A percentile compares a stretch with the other conserved stretches of the same genome.
Evolutionary conservation across 441 rosid species (phyloP).

Genomic region (Euphorbia celastroides): DNA sequence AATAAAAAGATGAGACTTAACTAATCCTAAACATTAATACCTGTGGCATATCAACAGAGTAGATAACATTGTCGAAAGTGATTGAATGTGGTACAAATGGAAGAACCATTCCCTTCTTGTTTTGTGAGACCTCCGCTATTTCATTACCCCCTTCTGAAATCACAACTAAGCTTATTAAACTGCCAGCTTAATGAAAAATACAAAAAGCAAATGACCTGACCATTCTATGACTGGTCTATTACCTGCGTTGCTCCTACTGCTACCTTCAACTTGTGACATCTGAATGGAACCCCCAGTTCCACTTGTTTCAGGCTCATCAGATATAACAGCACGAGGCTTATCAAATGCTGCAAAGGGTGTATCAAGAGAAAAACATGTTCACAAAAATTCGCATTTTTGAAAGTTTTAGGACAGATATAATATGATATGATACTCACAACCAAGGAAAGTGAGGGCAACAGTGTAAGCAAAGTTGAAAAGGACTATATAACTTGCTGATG

Average conservation of each 20-base stretch:
- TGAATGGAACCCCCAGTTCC: constrained; percentile 31
- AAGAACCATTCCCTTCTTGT: constrained; percentile 75
- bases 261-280: constrained; percentile 20
- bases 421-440: constrained; percentile 37
- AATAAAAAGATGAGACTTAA: background rate
- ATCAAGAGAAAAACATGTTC: background rate
- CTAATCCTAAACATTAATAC: constrained; percentile 21
- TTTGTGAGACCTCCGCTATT: constrained; percentile 15
- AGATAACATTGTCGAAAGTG: constrained; percentile 48
- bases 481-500: constrained; percentile 38
- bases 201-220: background rate
- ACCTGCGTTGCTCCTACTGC: constrained; percentile 22
- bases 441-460: constrained; percentile 49
- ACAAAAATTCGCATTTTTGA: background rate
- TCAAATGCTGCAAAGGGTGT: constrained; percentile 44
- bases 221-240: background rate
- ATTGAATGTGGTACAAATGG: constrained; percentile 78
- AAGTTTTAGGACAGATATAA: background rate
- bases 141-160: constrained; percentile 19
- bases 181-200: background rate
- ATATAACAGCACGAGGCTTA: constrained; percentile 43
- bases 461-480: constrained; percentile 45
- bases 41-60: constrained; percentile 75
- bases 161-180: background rate
- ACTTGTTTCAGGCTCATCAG: constrained; percentile 31